Conservation (phyloP, 305 asterid genomes). For the Salvia sclarea region DNA sequence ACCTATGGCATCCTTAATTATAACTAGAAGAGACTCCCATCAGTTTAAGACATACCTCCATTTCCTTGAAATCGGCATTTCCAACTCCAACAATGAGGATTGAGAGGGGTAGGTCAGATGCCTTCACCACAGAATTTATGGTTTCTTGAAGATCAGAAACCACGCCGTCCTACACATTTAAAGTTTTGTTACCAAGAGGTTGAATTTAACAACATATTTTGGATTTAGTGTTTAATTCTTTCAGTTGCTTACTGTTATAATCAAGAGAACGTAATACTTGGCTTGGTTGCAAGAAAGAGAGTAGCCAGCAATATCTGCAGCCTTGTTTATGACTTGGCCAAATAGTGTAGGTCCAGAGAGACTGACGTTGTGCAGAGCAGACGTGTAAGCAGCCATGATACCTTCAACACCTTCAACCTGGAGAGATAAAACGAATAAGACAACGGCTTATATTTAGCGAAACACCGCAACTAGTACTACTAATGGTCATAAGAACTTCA, state of each 20-base stretch:
- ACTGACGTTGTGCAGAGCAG: slow-evolving; percentile 55
- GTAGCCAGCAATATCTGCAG: slow-evolving; percentile 65
- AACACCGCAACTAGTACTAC: background rate
- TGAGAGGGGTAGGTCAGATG: slow-evolving; percentile 79
- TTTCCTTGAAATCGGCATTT: slow-evolving; percentile 64
- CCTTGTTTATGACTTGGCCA: slow-evolving; percentile 71
- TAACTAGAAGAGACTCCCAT: too few relatives aligned
- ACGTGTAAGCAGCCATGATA: slow-evolving; percentile 71
- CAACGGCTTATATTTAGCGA: too few relatives aligned
- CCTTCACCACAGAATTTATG: slow-evolving; percentile 58
- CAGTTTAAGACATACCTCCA: slow-evolving; percentile 59
- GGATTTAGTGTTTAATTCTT: background rate
- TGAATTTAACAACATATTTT: background rate
- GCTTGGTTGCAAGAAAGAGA: slow-evolving; percentile 51
- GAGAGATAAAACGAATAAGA: background rate
- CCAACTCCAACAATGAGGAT: slow-evolving; percentile 84
- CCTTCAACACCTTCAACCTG: slow-evolving; percentile 79
- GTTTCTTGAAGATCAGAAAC: slow-evolving; percentile 71
- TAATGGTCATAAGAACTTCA: background rate
- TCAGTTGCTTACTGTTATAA: slow-evolving; percentile 57
- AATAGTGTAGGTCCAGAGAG: slow-evolving; percentile 79
- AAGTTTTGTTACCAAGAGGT: background rate
- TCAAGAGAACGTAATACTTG: slow-evolving; percentile 67
- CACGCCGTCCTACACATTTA: slow-evolving; percentile 62
- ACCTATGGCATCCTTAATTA: background rate